phyloP scores from a whole-genome alignment of 2,329 filamentous ascomycete species.

The Rhexocercosporidium sp. region DNA sequence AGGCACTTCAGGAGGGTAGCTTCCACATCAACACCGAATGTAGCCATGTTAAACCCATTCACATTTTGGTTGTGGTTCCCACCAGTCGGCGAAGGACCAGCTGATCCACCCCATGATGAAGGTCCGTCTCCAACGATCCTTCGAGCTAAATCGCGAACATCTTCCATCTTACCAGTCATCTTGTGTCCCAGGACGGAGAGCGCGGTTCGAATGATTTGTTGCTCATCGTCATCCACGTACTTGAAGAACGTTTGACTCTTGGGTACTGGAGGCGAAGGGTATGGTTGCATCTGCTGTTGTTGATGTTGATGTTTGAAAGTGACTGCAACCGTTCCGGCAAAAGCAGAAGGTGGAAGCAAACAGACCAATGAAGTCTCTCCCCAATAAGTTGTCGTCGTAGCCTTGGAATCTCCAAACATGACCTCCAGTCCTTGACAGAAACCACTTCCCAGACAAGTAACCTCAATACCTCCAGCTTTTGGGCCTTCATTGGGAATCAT shows the following conservation, averaged over 20 bases:
- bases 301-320: constrained; percentile 60
- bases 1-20: constrained; percentile 68
- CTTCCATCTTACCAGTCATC: constrained; percentile 66
- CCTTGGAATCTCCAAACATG: constrained; percentile 76
- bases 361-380: constrained; percentile 67
- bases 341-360: constrained; percentile 62
- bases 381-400: constrained; percentile 68
- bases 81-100: constrained; percentile 49
- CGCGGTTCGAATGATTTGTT: constrained; percentile 71
- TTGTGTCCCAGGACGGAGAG: constrained; percentile 68
- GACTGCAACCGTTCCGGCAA: constrained; percentile 63
- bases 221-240: constrained; percentile 74
- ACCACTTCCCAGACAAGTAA: constrained; percentile 80
- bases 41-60: constrained; percentile 47
- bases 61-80: constrained; percentile 52
- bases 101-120: constrained; percentile 53
- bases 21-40: constrained; percentile 43
- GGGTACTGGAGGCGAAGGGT: constrained; percentile 49
- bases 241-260: constrained; percentile 66
- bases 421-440: constrained; percentile 83
- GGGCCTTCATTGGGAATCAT: constrained; percentile 84
- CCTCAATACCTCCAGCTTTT: constrained; percentile 82
- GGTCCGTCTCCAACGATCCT: constrained; percentile 60
- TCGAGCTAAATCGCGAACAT: constrained; percentile 65
- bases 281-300: constrained; percentile 50